phyloP scores from a whole-genome alignment of 2,329 filamentous ascomycete species.

The Pseudogymnoascus sp. region DNA sequence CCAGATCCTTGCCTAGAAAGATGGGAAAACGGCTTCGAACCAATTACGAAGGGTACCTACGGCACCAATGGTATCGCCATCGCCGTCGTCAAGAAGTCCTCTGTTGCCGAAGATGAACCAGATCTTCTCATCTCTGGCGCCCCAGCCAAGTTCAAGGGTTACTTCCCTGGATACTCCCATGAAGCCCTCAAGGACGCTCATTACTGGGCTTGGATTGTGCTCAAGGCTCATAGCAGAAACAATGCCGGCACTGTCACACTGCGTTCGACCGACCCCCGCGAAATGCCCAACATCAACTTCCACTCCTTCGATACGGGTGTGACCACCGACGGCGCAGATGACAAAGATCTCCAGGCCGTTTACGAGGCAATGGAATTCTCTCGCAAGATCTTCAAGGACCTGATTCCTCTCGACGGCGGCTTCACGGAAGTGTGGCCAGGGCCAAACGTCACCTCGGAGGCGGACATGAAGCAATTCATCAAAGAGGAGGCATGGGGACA shows the following conservation, averaged over 20 bases:
- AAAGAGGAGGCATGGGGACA: constrained; percentile 47
- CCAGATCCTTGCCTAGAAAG: constrained; percentile 30
- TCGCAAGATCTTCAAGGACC: constrained; percentile 31
- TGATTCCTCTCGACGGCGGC: constrained; percentile 35
- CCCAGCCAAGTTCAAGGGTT: constrained; percentile 32
- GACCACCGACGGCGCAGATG: constrained; percentile 11
- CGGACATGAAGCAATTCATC: constrained; percentile 39
- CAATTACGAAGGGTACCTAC: constrained; percentile 21
- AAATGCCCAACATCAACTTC: constrained; percentile 54
- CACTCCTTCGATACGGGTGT: constrained; percentile 47
- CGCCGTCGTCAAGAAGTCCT: constrained; percentile 14
- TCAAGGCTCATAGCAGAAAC: constrained; percentile 58
- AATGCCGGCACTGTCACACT: constrained; percentile 53
- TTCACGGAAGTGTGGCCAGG: constrained; percentile 39
- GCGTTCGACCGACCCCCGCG: constrained; percentile 52
- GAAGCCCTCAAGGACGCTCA: constrained; percentile 31
- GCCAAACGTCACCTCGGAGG: constrained; percentile 34
- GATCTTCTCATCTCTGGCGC: constrained; percentile 30
- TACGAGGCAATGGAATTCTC: constrained; percentile 14
- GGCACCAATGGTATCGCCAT: constrained; percentile 45
- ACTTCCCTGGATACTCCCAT: constrained; percentile 34
- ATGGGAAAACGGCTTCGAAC: constrained; percentile 13
- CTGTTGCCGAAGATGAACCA: constrained; percentile 34
- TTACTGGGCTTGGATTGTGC: constrained; percentile 33
- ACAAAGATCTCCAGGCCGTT: constrained; percentile 14